Evolutionary conservation across 352 stramenopile species (phyloP), one percentile per base, ranked within the genome.

Genomic region (Pythium volutum): DNA sequence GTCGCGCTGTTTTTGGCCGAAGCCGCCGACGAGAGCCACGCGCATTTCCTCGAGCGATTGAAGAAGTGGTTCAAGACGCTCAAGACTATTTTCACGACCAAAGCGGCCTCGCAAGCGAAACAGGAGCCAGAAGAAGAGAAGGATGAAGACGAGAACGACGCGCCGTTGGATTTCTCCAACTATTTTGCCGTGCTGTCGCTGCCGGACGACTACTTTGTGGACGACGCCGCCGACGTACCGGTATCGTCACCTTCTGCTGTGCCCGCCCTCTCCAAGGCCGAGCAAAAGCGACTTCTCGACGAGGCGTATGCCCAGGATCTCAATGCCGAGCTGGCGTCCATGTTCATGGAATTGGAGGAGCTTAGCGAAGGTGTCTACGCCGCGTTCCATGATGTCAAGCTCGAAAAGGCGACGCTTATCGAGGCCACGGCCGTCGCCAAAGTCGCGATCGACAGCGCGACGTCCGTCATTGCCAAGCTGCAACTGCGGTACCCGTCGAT

Each of bases 361-460:
- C 49, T 55, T 4, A 55, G 49, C 22, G 49, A 45, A 20, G 31
- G 29, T 25, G 70, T 75, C 5, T 70, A 69, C 33, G 53, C 11
- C 9, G 50, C 67, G 12, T 74, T 71, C 31, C 43, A 62, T 16
- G 52, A 75, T 22, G 71, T 75, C 14, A 78, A 78, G 43, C 65
- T 59, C n/a, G 47, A 75, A 42, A 33, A 67, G 46, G 61, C 57
- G 26, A 75, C 71, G 16, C 57, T 78, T 53, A 52, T 78, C 25
- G 71, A 78, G n/a, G 64, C 71, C 2, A 70, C 71, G 0, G 55
- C 66, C 0, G 67, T 74, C 22, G 64, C 66, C 0, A 69, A 75
- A 18, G 23, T 74, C 18, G 65, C 71, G 0, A 74, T 74, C 20
- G 39, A 68, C n/a, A 54, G 43, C 34, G 71, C 59, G 0, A 55